These are phyloP conservation scores for Hypoxylon sp. DNA, from an alignment of 2,329 filamentous ascomycete species.

Conservation along the genomic window DNA sequence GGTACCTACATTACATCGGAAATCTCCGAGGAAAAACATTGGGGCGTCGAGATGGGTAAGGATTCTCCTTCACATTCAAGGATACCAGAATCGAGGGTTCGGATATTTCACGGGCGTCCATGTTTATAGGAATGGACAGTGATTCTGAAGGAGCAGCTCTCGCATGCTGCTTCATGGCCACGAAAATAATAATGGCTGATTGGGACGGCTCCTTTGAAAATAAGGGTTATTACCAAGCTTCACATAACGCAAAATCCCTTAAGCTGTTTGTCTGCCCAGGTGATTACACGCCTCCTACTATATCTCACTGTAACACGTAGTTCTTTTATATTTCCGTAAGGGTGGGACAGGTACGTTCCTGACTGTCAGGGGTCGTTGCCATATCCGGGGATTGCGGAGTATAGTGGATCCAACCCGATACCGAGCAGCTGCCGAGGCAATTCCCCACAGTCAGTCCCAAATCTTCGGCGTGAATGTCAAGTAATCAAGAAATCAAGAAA, in stretches of 20 bases:
- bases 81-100: background rate
- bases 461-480: conserved; percentile 8
- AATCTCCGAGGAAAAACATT: background rate
- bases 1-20: background rate
- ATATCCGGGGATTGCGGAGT: conserved; percentile 31
- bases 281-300: background rate
- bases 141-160: background rate
- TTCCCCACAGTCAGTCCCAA: conserved; percentile 28
- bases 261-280: background rate
- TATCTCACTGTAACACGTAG: background rate
- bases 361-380: conserved; percentile 17
- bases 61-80: background rate
- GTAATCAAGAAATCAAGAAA: conserved; percentile 17
- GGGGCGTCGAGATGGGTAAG: conserved; percentile 6
- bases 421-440: conserved; percentile 32
- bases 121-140: conserved; percentile 4
- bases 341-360: background rate
- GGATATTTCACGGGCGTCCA: conserved; percentile 1
- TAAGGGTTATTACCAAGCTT: background rate
- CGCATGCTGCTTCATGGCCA: background rate
- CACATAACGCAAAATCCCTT: conserved; percentile 3
- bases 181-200: conserved; percentile 3
- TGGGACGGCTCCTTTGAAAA: background rate
- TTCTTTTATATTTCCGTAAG: background rate
- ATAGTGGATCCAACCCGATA: conserved; percentile 26